A percentile compares a stretch with the other conserved stretches of the same genome.
These are phyloP conservation scores for Leccinum longicurvipes DNA, from an alignment of 768 basidiomycete genomes.

Conservation along the genomic window DNA sequence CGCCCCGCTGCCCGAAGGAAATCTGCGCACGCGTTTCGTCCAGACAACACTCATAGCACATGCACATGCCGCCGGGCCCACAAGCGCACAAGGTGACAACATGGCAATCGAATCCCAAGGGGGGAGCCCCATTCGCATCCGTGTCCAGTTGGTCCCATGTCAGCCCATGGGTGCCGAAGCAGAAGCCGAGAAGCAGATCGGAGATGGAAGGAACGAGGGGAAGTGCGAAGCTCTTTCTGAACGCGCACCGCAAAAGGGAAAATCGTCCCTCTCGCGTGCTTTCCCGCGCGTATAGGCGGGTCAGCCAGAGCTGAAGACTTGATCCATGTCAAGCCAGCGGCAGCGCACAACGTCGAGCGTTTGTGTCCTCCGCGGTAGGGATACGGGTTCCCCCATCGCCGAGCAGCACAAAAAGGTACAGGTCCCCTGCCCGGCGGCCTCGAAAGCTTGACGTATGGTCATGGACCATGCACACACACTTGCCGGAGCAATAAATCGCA, in stretches of 20 bases:
- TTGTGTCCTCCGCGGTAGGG: not conserved
- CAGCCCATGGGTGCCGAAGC: slow-evolving; percentile 10
- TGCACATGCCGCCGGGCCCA: slow-evolving; percentile 5
- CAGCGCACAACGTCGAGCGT: not conserved
- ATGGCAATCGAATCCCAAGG: not conserved
- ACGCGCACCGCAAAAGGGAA: slow-evolving; percentile 10
- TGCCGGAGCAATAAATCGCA: slow-evolving; percentile 25
- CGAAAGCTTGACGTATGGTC: not conserved
- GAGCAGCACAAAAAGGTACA: not conserved
- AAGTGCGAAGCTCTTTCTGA: slow-evolving; percentile 11
- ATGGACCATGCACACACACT: slow-evolving; percentile 7
- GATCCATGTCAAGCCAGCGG: slow-evolving; percentile 2
- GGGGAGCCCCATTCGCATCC: slow-evolving; percentile 5
- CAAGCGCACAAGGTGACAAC: not conserved
- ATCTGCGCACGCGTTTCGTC: not conserved
- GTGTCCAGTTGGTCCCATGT: slow-evolving; percentile 13
- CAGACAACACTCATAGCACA: not conserved
- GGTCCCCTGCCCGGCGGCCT: not conserved
- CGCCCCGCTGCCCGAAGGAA: not conserved
- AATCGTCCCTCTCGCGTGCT: slow-evolving; percentile 7
- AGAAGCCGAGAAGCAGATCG: slow-evolving; percentile 25
- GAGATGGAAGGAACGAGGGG: slow-evolving; percentile 19
- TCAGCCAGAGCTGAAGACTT: not conserved
- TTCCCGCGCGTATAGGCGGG: not conserved
- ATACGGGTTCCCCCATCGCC: not conserved